phyloP scores from a whole-genome alignment of 345 rosid species.

The Zanthoxylum bungeanum region DNA sequence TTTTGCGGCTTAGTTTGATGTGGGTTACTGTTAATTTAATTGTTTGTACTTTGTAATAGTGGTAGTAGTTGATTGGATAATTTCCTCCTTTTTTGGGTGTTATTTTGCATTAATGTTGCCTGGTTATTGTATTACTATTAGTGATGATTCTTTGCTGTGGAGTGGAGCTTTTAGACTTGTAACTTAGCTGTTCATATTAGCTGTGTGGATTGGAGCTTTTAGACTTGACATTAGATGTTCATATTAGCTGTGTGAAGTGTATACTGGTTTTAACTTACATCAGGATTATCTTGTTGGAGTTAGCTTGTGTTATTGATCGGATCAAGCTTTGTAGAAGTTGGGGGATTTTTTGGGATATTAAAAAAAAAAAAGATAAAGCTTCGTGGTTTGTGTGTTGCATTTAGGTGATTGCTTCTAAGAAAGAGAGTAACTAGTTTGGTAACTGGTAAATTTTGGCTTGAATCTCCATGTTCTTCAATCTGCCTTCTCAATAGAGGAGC shows the following conservation, averaged over 20 bases:
- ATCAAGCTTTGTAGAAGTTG: neutral
- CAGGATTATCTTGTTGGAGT: neutral
- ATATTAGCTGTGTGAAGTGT: neutral
- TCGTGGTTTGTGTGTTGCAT: too few relatives aligned
- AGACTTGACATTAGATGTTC: neutral
- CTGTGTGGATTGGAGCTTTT: neutral
- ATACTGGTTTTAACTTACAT: neutral
- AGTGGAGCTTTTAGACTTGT: neutral
- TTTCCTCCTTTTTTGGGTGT: neutral
- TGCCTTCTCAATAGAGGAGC: neutral
- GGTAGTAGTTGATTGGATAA: neutral
- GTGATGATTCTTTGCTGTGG: neutral
- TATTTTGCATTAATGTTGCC: neutral
- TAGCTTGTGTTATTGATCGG: neutral
- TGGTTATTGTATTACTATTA: neutral
- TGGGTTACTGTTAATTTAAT: neutral
- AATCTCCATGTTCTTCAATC: neutral
- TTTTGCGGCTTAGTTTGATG: neutral
- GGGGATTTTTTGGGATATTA: neutral
- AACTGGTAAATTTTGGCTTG: neutral
- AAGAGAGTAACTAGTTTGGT: neutral
- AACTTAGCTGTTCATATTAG: neutral
- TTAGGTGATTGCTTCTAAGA: neutral
- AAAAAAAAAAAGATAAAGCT: neutral
- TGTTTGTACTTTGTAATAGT: neutral